phyloP scores from a whole-genome alignment of 495 filamentous ascomycete genomes.

The Aspergillus steynii region DNA sequence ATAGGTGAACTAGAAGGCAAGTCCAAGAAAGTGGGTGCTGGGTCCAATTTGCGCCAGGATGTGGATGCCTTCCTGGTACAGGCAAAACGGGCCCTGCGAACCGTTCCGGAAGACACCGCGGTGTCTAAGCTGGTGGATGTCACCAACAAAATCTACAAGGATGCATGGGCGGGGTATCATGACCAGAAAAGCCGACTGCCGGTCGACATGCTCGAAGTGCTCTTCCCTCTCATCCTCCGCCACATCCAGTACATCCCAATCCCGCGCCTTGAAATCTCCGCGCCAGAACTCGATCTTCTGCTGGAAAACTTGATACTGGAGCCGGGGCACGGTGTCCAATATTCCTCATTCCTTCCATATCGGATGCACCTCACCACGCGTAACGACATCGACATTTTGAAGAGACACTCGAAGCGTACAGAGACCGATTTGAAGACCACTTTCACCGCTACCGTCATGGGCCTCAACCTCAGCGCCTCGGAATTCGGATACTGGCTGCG shows the following conservation, averaged over 20 bases:
- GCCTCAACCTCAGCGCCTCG: constrained; percentile 76
- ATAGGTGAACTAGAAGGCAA: constrained; percentile 70
- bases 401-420: constrained; percentile 70
- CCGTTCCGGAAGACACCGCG: constrained; percentile 67
- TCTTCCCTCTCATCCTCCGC: constrained; percentile 75
- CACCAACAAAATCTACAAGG: constrained; percentile 60
- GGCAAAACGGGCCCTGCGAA: constrained; percentile 62
- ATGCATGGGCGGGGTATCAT: constrained; percentile 61
- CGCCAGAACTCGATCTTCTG: constrained; percentile 79
- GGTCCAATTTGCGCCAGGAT: constrained; percentile 68
- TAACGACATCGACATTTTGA: constrained; percentile 83
- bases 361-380: constrained; percentile 76
- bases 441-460: constrained; percentile 73
- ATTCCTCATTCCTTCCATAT: constrained; percentile 86
- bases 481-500: constrained; percentile 82
- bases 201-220: constrained; percentile 71
- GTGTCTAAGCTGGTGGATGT: constrained; percentile 67
- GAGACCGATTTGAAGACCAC: constrained; percentile 64
- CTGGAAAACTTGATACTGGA: constrained; percentile 90
- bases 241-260: constrained; percentile 85
- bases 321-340: constrained; percentile 80
- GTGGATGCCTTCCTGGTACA: constrained; percentile 72
- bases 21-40: constrained; percentile 60
- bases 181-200: constrained; percentile 67
- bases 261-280: constrained; percentile 79